A percentile compares a stretch with the other conserved stretches of the same genome.
Evolutionary conservation across 2,329 filamentous ascomycete genomes (phyloP).

Genomic region (Keithomyces neogunnii): DNA sequence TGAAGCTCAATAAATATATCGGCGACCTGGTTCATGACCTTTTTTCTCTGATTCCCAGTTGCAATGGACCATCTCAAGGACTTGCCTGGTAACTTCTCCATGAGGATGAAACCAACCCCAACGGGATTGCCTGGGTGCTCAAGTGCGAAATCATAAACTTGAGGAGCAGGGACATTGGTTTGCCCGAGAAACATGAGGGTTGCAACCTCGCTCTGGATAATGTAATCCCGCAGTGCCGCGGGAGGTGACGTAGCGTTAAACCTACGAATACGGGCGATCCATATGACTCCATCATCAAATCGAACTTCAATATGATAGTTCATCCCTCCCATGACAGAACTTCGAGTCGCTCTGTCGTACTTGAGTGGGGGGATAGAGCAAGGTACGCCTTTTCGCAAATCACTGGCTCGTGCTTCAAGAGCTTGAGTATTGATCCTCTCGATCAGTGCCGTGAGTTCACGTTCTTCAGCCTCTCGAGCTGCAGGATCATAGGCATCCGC

Average conservation of each 20-base stretch:
- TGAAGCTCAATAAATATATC: constrained; percentile 30
- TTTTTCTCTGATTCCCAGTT: constrained; percentile 22
- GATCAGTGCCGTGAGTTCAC: constrained; percentile 25
- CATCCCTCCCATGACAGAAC: constrained; percentile 33
- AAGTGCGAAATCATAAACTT: constrained; percentile 27
- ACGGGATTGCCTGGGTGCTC: constrained; percentile 22
- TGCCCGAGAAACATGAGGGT: constrained; percentile 30
- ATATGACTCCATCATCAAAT: constrained; percentile 33
- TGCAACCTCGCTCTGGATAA: constrained; percentile 31
- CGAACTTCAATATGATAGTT: constrained; percentile 34
- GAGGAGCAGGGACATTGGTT: constrained; percentile 27
- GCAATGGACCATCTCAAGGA: constrained; percentile 26
- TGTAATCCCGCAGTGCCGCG: constrained; percentile 21
- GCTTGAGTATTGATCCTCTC: constrained; percentile 25
- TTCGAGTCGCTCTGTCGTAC: constrained; percentile 25
- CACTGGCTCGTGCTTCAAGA: constrained; percentile 26
- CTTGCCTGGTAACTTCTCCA: constrained; percentile 31
- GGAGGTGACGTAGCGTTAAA: constrained; percentile 32
- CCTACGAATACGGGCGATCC: constrained; percentile 33
- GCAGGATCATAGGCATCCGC: constrained; percentile 24
- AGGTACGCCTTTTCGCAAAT: constrained; percentile 23
- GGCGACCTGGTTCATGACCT: constrained; percentile 27
- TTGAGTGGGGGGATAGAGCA: constrained; percentile 26
- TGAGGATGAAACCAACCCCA: constrained; percentile 31
- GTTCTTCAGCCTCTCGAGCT: constrained; percentile 22